Conservation (phyloP, 306 rosid species). For the Glycine latifolia region DNA sequence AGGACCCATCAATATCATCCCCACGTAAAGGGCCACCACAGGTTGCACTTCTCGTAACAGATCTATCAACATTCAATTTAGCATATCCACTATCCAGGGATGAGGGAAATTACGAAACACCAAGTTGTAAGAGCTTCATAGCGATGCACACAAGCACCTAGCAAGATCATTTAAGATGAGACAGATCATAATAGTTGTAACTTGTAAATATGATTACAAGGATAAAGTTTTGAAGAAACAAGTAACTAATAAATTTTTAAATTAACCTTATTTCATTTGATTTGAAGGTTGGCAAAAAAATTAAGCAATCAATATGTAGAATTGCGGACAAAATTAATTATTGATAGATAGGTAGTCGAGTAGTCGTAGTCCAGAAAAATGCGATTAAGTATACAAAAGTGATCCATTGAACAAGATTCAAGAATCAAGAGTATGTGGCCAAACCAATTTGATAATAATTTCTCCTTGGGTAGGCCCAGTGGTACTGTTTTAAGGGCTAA, state of each 20-base stretch:
- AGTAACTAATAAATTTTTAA: too few species aligned
- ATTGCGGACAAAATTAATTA: background rate
- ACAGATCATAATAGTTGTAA: too few species aligned
- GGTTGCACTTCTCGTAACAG: background rate
- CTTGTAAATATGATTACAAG: background rate
- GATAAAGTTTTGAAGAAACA: background rate
- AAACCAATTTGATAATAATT: background rate
- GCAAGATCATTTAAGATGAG: too few species aligned
- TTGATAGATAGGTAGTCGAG: background rate
- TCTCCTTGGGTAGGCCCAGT: background rate
- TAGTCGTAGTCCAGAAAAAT: background rate
- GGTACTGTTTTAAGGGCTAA: too few species aligned
- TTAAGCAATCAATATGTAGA: background rate
- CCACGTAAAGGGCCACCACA: too few species aligned
- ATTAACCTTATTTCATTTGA: background rate
- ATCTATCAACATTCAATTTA: too few species aligned
- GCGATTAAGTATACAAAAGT: background rate
- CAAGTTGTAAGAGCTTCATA: too few species aligned
- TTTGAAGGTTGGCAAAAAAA: background rate
- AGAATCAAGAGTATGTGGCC: constrained; percentile 24
- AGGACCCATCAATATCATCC: background rate
- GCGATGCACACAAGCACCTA: too few species aligned
- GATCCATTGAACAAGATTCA: background rate
- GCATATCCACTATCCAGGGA: background rate
- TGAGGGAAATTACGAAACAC: too few species aligned